These are phyloP conservation scores for Agroathelia rolfsii DNA, from an alignment of 1,284 basidiomycete species.

Conservation along the genomic window DNA sequence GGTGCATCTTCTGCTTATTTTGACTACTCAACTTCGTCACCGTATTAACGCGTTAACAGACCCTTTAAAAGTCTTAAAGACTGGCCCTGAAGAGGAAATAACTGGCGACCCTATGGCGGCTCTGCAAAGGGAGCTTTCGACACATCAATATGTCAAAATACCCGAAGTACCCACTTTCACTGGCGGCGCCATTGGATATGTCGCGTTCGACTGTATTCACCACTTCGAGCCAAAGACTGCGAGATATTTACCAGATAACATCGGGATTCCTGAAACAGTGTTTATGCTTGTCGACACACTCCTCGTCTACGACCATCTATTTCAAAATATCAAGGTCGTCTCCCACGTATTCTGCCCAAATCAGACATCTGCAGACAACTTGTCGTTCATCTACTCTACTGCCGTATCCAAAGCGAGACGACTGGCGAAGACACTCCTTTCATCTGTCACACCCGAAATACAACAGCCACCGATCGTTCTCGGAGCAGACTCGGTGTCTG, in stretches of 20 bases:
- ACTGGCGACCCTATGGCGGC: conserved; percentile 82
- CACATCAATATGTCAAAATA: conserved; percentile 86
- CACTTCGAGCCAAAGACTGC: conserved; percentile 95
- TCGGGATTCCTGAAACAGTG: conserved; percentile 87
- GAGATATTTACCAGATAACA: conserved; percentile 59
- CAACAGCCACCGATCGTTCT: conserved; percentile 60
- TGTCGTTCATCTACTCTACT: conserved; percentile 75
- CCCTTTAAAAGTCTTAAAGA: conserved; percentile 86
- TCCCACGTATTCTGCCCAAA: conserved; percentile 87
- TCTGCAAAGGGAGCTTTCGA: conserved; percentile 79
- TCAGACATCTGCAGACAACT: conserved; percentile 47
- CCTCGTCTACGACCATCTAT: conserved; percentile 96
- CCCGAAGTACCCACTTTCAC: conserved; percentile 93
- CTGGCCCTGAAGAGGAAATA: conserved; percentile 76
- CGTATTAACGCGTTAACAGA: conserved; percentile 48
- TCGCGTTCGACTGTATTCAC: conserved; percentile 92
- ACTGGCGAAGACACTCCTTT: conserved; percentile 59
- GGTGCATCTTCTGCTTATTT: conserved; percentile 39
- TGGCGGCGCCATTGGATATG: conserved; percentile 96
- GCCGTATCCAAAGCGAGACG: conserved; percentile 72
- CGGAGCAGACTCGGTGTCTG: conserved; percentile 70
- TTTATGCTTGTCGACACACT: conserved; percentile 97
- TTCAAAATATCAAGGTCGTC: conserved; percentile 89
- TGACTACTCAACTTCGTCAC: conserved; percentile 3
- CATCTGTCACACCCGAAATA: conserved; percentile 53